A percentile compares a stretch with the other conserved stretches of the same genome.
These are phyloP conservation scores for Metrosideros polymorpha DNA, from an alignment of 441 rosid genomes.

Conservation along the genomic window DNA sequence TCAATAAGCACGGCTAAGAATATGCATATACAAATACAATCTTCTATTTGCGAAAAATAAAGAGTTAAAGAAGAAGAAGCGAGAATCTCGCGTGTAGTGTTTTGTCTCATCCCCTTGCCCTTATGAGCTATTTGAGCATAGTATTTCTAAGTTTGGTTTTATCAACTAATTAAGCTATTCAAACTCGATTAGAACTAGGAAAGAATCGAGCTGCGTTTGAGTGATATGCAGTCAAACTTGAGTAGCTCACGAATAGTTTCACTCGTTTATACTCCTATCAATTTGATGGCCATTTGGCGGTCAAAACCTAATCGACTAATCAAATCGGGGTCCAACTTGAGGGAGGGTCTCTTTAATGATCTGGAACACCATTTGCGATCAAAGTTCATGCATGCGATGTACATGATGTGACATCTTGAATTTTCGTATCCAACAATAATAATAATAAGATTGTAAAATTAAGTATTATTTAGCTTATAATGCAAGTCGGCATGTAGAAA, in stretches of 20 bases:
- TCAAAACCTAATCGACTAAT: not conserved
- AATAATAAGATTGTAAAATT: too few relatives aligned
- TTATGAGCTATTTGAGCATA: not conserved
- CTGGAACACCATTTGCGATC: fast-evolving
- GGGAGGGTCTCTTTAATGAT: not conserved
- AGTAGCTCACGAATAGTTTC: not conserved
- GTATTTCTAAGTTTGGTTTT: not conserved
- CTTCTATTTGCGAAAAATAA: not conserved
- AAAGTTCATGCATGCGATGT: not conserved
- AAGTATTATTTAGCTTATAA: too few relatives aligned
- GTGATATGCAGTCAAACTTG: not conserved
- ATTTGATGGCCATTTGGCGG: not conserved
- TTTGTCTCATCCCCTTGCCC: not conserved
- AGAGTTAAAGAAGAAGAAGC: not conserved
- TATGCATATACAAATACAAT: too few relatives aligned
- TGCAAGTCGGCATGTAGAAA: too few relatives aligned
- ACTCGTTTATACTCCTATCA: not conserved
- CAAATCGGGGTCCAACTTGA: not conserved
- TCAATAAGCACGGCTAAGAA: too few relatives aligned
- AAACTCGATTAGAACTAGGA: not conserved
- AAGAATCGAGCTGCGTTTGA: not conserved
- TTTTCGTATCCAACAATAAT: too few relatives aligned
- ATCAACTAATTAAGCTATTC: not conserved
- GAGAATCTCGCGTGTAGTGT: not conserved
- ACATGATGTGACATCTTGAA: too few relatives aligned